Evolutionary conservation across 371 early-diverging fungal species (phyloP).

Genomic region (Quaeritorhiza haematococci): DNA sequence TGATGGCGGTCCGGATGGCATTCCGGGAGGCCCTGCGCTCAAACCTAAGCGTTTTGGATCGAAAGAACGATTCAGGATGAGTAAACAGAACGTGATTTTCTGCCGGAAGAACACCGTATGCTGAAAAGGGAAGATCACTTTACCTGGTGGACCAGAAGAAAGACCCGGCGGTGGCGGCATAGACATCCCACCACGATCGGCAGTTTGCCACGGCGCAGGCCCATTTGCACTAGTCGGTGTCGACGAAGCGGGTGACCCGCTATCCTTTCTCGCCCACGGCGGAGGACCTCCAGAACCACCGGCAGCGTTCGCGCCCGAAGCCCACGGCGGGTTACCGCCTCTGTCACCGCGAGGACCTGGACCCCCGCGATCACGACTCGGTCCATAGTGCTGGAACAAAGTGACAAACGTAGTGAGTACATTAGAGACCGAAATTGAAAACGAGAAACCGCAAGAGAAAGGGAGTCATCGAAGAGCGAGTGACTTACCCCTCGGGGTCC

Average conservation of each 20-base stretch:
- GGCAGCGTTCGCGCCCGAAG: too few relatives aligned
- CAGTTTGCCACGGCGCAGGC: conserved; percentile 7
- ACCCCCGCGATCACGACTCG: conserved; percentile 9
- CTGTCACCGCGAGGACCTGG: too few relatives aligned
- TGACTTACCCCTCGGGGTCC: background rate
- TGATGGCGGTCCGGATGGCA: background rate
- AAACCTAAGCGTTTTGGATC: background rate
- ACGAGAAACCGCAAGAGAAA: background rate
- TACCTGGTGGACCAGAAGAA: conserved; percentile 13
- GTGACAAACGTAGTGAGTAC: background rate
- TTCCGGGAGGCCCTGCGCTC: conserved; percentile 7
- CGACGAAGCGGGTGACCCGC: background rate
- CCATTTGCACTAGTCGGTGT: too few relatives aligned
- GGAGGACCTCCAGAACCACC: conserved; percentile 9
- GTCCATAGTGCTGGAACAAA: conserved; percentile 8
- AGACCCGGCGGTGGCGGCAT: conserved; percentile 14
- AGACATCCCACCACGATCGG: conserved; percentile 1
- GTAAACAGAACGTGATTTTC: background rate
- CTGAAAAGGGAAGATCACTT: too few relatives aligned
- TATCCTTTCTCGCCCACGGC: conserved; percentile 13
- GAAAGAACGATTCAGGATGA: background rate
- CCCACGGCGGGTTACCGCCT: conserved; percentile 18
- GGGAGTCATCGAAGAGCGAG: conserved; percentile 4
- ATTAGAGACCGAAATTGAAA: background rate
- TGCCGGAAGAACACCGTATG: too few relatives aligned